Evolutionary conservation across 768 basidiomycete genomes (phyloP), one percentile per base, ranked within the genome.

Genomic region (Panellus pusillus): DNA sequence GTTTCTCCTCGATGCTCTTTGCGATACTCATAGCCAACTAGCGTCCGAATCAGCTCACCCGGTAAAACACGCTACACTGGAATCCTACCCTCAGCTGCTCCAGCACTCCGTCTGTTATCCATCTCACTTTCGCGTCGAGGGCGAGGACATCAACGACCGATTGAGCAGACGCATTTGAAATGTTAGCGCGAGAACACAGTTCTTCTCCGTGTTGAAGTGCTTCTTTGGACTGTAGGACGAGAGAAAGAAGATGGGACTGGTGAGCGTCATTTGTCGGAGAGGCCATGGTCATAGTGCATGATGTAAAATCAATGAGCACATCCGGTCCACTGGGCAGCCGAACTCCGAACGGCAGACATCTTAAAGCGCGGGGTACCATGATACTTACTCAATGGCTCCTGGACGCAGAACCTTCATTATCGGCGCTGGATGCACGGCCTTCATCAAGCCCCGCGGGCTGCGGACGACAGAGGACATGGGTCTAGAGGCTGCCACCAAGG

Each of bases 401-500:
- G 76, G 74, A 51, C 74, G 76, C 45, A 67, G 79, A 40, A 78
- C 80, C 24, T 90, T 89, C 62, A 77, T 91, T 44, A 70, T 91
- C 42, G 89, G 89, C 6, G 83, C 78, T 38, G 88, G 89, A 57
- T 85, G 82, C 63, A 91, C 90, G 0, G 83, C 83, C 18, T 91
- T 91, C 66, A 84, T 81, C 65, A 91, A 89, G 89, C 90, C 87
- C 13, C 80, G 83, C 61, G 84, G 79, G 14, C 70, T 69, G 47
- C 79, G 88, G 66, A 74, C 79, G 6, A 88, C 88, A 0, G 87
- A 90, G 56, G 88, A 92, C 61, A 91, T 93, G 87, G 91, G 90
- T 6, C 73, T 93, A 39, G 92, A 93, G 68, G 92, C 92, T 1
- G 81, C 88, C 1, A 91, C 89, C 1, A 93, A 94, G 62, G 91